phyloP scores from a whole-genome alignment of 1,284 basidiomycete species.

The Naganishia sp. region DNA sequence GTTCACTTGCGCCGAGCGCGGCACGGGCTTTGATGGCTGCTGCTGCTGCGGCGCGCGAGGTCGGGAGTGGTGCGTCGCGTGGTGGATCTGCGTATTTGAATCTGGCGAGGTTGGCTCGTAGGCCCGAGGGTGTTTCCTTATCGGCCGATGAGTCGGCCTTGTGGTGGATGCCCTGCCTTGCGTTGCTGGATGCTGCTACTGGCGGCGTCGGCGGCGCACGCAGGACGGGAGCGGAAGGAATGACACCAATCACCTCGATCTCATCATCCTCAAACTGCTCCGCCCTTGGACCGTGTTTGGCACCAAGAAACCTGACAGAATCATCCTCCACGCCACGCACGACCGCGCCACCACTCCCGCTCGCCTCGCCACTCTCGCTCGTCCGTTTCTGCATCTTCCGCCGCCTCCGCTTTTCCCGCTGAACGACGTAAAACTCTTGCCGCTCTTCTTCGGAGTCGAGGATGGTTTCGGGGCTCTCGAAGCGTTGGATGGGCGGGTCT shows the following conservation, averaged over 20 bases:
- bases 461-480: constrained; percentile 23
- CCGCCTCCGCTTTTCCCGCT: constrained; percentile 21
- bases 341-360: neutral
- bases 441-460: constrained; percentile 30
- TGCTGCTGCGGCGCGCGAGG: constrained; percentile 3
- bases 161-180: neutral
- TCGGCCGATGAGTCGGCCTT: neutral
- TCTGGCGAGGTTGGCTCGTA: constrained; percentile 1
- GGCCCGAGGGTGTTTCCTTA: neutral
- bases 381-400: constrained; percentile 15
- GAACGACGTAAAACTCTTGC: constrained; percentile 21
- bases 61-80: constrained; percentile 1
- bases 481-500: neutral
- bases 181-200: neutral
- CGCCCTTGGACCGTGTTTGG: neutral
- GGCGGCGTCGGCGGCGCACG: neutral
- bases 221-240: constrained; percentile 10
- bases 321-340: constrained; percentile 1
- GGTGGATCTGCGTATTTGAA: constrained; percentile 2
- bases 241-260: neutral
- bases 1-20: neutral
- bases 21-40: constrained; percentile 3
- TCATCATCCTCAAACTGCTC: neutral
- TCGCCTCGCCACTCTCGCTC: constrained; percentile 13
- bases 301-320: constrained; percentile 15